A percentile compares a stretch with the other conserved stretches of the same genome.
Evolutionary conservation across 164 flowering plant species (phyloP).

Genomic region (Malania oleifera): DNA sequence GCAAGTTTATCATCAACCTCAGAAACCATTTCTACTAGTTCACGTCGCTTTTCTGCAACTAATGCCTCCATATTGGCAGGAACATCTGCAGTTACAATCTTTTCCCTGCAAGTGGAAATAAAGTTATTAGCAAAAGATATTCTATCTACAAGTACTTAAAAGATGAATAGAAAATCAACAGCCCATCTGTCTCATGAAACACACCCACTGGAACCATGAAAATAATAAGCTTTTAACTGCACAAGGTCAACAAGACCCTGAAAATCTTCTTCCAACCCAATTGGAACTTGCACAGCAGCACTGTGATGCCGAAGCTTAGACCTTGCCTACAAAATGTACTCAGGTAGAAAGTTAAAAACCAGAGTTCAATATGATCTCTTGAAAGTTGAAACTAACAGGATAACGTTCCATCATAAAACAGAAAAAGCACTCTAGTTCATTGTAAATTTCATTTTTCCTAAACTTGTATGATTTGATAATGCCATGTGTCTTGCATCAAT

Average conservation of each 20-base stretch:
- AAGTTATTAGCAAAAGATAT: conserved; percentile 6
- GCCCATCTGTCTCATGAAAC: conserved; percentile 21
- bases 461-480: too few species aligned
- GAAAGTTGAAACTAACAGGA: too few species aligned
- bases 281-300: conserved; percentile 99
- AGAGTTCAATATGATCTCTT: too few species aligned
- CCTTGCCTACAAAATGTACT: conserved; percentile 54
- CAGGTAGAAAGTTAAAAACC: background rate
- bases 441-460: too few species aligned
- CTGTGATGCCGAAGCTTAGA: conserved; percentile 92
- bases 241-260: conserved; percentile 97
- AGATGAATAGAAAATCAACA: background rate
- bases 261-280: conserved; percentile 93
- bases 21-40: conserved; percentile 83
- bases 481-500: background rate
- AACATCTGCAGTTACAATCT: conserved; percentile 55
- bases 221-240: conserved; percentile 69
- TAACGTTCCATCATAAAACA: too few species aligned
- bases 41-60: conserved; percentile 80
- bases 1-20: conserved; percentile 98
- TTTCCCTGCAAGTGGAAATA: conserved; percentile 56
- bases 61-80: conserved; percentile 70
- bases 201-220: conserved; percentile 91
- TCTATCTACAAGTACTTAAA: background rate
- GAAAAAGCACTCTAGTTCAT: too few species aligned